Evolutionary conservation across 768 basidiomycete genomes (phyloP), one percentile per base, ranked within the genome.

Genomic region (Hemileccinum impolitum): DNA sequence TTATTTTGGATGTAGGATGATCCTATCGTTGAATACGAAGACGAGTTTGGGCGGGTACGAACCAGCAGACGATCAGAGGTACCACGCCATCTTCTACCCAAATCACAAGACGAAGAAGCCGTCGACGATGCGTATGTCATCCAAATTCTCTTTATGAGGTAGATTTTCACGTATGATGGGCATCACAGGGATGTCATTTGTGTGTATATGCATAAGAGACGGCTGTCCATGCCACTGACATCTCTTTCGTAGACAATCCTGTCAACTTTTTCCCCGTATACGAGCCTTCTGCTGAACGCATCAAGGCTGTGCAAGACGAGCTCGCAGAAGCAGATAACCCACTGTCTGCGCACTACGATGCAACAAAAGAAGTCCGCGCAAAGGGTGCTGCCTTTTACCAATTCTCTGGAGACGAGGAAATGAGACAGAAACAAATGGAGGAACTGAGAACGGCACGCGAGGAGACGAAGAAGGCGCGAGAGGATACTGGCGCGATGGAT

Each of bases 331-430:
- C 45, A 9, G 78, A 85, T 54, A 87, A 85, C 39, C 88, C 87
- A 0, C 75, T 90, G 7, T 74, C 78, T 11, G 67, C 76, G 3
- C 92, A 96, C 66, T 99, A 91, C 63, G 90, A 97, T 63, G 80
- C 90, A 0, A 75, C 80, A 1, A 72, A 69, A 43, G 95, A 99
- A 69, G 84, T 88, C 17, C 88, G 96, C 14, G 81, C 87, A 12
- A 87, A 85, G 65, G 96, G 90, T 38, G 94, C 95, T 1, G 94
- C 82, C 1, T 91, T 88, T 69, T 96, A 95, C 66, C 87, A 90
- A 63, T 94, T 98, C 68, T 90, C 91, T 12, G 78, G 65, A 3
- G 92, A 96, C 57, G 90, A 93, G 60, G 87, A 89, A 55, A 81
- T 79, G 25, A 76, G 96, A 37, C 72, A 71, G 54, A 71, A 73